Evolutionary conservation across 2,329 filamentous ascomycete species (phyloP).

Genomic region (Phialocephala subalpina): DNA sequence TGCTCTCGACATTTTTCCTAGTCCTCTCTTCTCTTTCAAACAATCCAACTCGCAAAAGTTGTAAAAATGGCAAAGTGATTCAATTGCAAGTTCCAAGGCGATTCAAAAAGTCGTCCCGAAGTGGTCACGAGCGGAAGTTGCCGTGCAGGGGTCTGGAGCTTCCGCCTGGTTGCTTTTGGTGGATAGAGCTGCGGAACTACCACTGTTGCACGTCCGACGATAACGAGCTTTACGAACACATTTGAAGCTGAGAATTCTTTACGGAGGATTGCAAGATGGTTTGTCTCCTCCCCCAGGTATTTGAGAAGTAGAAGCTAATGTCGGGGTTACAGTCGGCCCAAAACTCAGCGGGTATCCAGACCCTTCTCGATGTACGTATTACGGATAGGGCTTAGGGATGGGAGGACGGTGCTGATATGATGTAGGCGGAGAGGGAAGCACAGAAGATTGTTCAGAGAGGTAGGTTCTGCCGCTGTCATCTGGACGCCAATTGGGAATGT

Average conservation of each 20-base stretch:
- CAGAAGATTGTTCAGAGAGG: conserved; percentile 99
- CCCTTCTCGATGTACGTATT: conserved; percentile 88
- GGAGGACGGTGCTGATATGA: conserved; percentile 46
- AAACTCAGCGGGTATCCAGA: conserved; percentile 98
- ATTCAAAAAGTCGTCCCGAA: conserved; percentile 7
- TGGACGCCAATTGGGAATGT: conserved; percentile 15
- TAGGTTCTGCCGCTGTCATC: conserved; percentile 50
- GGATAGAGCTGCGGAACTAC: conserved; percentile 20
- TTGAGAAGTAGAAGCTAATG: conserved; percentile 31
- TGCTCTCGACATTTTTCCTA: conserved; percentile 78
- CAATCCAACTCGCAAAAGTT: not conserved
- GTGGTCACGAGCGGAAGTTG: conserved; percentile 30
- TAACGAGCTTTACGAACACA: conserved; percentile 30
- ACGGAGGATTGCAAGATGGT: conserved; percentile 39
- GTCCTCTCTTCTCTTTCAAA: not conserved
- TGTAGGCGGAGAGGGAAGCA: conserved; percentile 93
- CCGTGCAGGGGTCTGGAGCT: conserved; percentile 37
- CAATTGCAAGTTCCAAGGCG: not conserved
- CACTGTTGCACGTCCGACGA: conserved; percentile 23
- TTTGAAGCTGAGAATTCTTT: conserved; percentile 21
- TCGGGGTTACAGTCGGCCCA: conserved; percentile 79
- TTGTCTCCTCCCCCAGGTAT: conserved; percentile 18
- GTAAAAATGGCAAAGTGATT: not conserved
- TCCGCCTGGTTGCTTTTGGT: conserved; percentile 34
- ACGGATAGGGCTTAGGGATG: conserved; percentile 3